Evolutionary conservation across 768 basidiomycete species (phyloP), one percentile per base, ranked within the genome.

Genomic region (Glaciozyma martinii): DNA sequence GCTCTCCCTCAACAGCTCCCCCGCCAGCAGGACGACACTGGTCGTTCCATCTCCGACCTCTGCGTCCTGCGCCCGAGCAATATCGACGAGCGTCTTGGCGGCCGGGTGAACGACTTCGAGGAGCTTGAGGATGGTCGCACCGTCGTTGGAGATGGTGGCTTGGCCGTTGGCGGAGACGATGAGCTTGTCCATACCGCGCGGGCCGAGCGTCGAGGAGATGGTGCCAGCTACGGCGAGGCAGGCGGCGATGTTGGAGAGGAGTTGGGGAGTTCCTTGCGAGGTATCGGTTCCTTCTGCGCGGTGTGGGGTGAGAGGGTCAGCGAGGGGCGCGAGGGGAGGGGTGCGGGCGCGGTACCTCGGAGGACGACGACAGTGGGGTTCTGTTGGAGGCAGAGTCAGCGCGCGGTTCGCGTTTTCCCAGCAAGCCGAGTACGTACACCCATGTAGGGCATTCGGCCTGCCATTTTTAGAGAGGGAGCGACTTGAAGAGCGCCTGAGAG

Each of bases 1-100:
- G 49, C 95, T 82, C 78, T 98, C 93, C 78, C 97, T 95, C 72
- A 99, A 78, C 37, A 99, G 79, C 75, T 98, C 94, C 0, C 91
- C 89, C 7, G 95, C 94, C 29, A 99, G 80, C 15, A 99, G 82
- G 3, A 97, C 92, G 5, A 98, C 94, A 71, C 86, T 92, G 3
- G 95, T 99, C 2, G 95, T 98, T 44, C 95, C 95, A 78, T 99
- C 95, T 60, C 95, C 95, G 54, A 97, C 90, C 77, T 98, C 93
- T 25, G 93, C 93, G 76, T 98, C 95, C 78, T 98, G 94, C 19
- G 95, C 93, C 40, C 95, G 85, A 50, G 92, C 95, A 75, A 98
- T 97, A 74, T 99, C 95, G 55, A 98, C 95, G 63, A 99, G 81
- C n/a, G 92, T 94, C 74, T 90, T 84, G 27, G 95, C 95, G 62